Base-by-base conservation (phyloP, 1,284 basidiomycete species). In the Melampsora allii-populina region DNA sequence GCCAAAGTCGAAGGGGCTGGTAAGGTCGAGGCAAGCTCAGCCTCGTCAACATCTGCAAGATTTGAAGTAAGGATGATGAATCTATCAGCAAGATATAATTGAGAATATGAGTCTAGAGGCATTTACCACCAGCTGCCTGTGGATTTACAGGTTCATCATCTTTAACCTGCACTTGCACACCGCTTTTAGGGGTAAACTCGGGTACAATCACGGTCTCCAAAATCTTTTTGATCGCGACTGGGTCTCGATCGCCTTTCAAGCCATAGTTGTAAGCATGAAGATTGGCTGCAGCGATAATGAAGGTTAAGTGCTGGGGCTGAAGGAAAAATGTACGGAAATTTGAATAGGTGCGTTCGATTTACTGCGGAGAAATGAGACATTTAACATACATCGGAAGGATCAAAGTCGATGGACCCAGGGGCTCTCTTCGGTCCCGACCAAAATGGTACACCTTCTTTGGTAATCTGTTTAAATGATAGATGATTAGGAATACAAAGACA, bases 241-340 rank as follows among this genome's bases (percentile, higher is more conserved):
- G 86, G 81, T 98, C 91, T 1, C 86, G 88, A 80, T 91, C 91
- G 65, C 96, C 97, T 79, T 91, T 90, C 66, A 99, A 86, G 24
- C 96, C 96, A 81, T 98, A 99, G 85, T 98, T 99, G 85, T 88
- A 97, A 7, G 96, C 96, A 81, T 95, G 96, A 60, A 99, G 85
- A 83, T 99, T 98, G 75, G 96, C 94, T 27, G 90, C 94, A 12
- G 95, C 87, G 72, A 97, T 88, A 80, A 98, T 88, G 83, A 93
- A 99, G 66, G 88, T 86, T 67, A 98, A 84, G 82, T 99, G 95
- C 10, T 88, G 86, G 48, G 90, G 85, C 91, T 98, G 78, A 36
- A 59, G 17, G 31, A 24, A 9, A 45, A 53, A 21, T 10, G 46
- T 5, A 24, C 14, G 50, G 42, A 48, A 46, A 53, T 24, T 27